Base-by-base conservation (phyloP, 2,329 filamentous ascomycete genomes). In the Fusarium foetens region DNA sequence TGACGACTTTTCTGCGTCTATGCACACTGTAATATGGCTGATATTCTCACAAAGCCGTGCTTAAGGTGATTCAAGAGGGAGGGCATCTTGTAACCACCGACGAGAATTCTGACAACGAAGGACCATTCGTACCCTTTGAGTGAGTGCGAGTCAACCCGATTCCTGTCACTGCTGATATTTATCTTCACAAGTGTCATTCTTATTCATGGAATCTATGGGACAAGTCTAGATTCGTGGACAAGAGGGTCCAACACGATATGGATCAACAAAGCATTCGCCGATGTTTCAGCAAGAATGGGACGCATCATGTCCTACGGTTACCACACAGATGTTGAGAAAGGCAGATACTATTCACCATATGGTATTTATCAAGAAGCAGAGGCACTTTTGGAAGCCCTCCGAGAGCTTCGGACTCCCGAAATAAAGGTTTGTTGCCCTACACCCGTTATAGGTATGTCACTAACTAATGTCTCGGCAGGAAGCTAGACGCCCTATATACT, bases 301-400 rank as follows among this genome's bases (percentile, higher is more conserved):
- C 48, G 48, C n/a, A 21, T 54, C 6, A 54, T 65, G 46, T 35
- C 61, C 3, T 65, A 65, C n/a, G 48, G 62, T 1, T 65, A 53
- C 17, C 57, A 48, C 6, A 23, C 29, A 8, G 39, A 36, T n/a
- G 21, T 53, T 2, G 27, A 35, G 3, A 29, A 7, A 19, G 57
- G 46, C 3, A 63, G 45, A 13, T 25, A 19, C 1, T 46, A 42
- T 9, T 57, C 19, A 2, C 41, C 45, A 1, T 31, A n/a, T 6
- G 62, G 62, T 1, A 19, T 62, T 3, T 66, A 52, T 14, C 27
- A 49, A 2, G 55, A 68, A 10, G 62, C 62, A 10, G 49, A 58
- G 7, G 35, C 31, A 4, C 42, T 68, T 0, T 14, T 68, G 13
- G 35, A 52, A 33, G 45, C 57, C 21, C 46, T 66, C 6, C 4